phyloP scores from a whole-genome alignment of 2,329 filamentous ascomycete genomes.

The Ophiostoma sp. region DNA sequence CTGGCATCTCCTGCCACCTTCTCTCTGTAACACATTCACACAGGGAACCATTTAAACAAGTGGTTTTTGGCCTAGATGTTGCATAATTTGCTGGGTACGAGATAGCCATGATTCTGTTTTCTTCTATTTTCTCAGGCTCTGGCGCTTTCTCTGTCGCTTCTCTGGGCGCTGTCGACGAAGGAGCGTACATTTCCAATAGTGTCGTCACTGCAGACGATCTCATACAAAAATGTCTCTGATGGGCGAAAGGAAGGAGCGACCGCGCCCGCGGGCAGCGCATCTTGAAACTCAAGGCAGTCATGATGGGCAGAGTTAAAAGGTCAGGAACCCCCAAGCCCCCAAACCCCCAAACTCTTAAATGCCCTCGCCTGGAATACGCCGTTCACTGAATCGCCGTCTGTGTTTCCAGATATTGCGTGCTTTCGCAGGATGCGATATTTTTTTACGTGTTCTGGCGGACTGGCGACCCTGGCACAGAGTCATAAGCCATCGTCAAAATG shows the following conservation, averaged over 20 bases:
- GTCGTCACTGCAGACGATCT: background rate
- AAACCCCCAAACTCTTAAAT: background rate
- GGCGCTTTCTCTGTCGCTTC: too few species aligned
- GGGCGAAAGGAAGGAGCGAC: slow-evolving; percentile 15
- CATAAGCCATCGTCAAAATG: background rate
- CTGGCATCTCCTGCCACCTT: background rate
- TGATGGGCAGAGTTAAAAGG: background rate
- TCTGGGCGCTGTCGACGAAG: background rate
- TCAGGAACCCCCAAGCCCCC: background rate
- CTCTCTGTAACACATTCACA: background rate
- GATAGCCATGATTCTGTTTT: too few species aligned
- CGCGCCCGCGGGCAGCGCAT: background rate
- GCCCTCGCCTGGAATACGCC: slow-evolving; percentile 6
- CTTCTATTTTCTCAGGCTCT: too few species aligned
- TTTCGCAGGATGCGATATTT: slow-evolving; percentile 7
- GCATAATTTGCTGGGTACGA: too few species aligned
- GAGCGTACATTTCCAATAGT: background rate
- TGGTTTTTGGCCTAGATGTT: background rate
- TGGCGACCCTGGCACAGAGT: slow-evolving; percentile 2
- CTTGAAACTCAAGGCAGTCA: background rate
- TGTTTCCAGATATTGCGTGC: background rate
- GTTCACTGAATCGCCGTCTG: slow-evolving; percentile 13
- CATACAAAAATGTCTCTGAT: background rate
- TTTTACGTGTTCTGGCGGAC: background rate
- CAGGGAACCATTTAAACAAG: background rate